Evolutionary conservation across 2,329 filamentous ascomycete genomes (phyloP).

Genomic region (Elsinoe arachidis): DNA sequence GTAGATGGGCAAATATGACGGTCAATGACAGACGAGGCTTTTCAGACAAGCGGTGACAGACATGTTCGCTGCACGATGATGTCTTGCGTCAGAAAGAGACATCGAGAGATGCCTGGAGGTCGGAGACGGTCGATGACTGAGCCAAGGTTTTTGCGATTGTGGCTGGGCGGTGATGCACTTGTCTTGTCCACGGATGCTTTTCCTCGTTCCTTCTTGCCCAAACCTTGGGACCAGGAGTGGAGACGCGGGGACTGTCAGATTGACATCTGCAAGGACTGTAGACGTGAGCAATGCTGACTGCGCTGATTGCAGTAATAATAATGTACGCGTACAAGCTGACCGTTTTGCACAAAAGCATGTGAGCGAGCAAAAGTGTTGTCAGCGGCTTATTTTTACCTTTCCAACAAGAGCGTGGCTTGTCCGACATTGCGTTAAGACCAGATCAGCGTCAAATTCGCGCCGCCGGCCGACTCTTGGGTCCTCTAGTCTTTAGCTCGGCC

Average conservation of each 20-base stretch:
- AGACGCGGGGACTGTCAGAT: slow-evolving; percentile 5
- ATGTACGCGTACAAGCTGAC: background rate
- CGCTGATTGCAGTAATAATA: background rate
- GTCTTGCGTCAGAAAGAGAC: background rate
- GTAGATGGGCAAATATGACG: background rate
- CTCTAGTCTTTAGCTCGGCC: background rate
- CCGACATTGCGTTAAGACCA: background rate
- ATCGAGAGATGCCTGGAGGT: background rate
- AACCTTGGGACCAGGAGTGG: background rate
- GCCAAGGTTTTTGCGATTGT: background rate
- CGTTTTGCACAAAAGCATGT: background rate
- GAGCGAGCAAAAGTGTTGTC: background rate
- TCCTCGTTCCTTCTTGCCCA: background rate
- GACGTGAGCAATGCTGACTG: background rate
- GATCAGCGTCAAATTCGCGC: background rate
- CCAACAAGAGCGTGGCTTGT: background rate
- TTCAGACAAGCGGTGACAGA: background rate
- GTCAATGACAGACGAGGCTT: slow-evolving; percentile 9
- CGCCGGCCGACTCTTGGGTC: background rate
- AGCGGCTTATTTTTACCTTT: background rate
- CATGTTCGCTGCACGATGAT: slow-evolving; percentile 3
- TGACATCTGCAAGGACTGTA: background rate
- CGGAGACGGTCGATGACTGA: background rate
- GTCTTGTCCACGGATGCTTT: background rate
- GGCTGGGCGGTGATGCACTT: background rate